Evolutionary conservation across 176 grass and related monocot genomes (phyloP).

Genomic region (Zea luxurians): DNA sequence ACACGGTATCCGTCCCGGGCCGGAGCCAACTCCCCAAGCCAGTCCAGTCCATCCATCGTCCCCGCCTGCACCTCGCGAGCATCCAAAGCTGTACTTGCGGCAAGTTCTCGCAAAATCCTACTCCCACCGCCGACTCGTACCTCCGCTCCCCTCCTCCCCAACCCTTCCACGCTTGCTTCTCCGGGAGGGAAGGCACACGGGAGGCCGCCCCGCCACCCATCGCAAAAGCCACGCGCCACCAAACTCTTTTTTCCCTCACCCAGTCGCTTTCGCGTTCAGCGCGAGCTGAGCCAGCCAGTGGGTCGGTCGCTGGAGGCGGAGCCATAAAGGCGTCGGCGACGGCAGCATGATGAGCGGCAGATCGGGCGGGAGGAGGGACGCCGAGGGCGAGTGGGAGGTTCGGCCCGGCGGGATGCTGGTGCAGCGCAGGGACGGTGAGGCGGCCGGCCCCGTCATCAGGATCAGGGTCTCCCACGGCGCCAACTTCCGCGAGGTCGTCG

Average conservation of each 20-base stretch:
- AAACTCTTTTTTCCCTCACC: neutral
- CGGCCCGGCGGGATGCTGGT: slow-evolving; percentile 90
- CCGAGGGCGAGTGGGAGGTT: slow-evolving; percentile 75
- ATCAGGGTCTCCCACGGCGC: slow-evolving; percentile 74
- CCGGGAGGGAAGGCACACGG: slow-evolving; percentile 46
- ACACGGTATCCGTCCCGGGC: slow-evolving; percentile 17
- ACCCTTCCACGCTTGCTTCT: slow-evolving; percentile 40
- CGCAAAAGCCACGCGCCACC: slow-evolving; percentile 50
- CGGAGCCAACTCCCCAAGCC: neutral
- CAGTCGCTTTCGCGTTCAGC: slow-evolving; percentile 45
- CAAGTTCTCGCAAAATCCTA: slow-evolving; percentile 30
- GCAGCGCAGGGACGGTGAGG: slow-evolving; percentile 70
- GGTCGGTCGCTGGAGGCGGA: slow-evolving; percentile 18
- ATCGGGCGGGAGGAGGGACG: slow-evolving; percentile 44
- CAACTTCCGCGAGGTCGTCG: slow-evolving; percentile 57
- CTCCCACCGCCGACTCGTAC: neutral
- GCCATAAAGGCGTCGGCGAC: slow-evolving; percentile 30
- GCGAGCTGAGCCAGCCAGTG: slow-evolving; percentile 10
- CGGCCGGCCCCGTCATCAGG: slow-evolving; percentile 55
- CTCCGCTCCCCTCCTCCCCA: neutral
- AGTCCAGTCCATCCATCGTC: slow-evolving; percentile 9
- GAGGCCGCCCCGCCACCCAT: slow-evolving; percentile 29
- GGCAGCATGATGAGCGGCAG: slow-evolving; percentile 39
- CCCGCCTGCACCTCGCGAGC: slow-evolving; percentile 9
- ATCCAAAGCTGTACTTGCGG: slow-evolving; percentile 40